Conservation (phyloP, 2,329 filamentous ascomycete genomes). For the Fusarium agapanthi region DNA sequence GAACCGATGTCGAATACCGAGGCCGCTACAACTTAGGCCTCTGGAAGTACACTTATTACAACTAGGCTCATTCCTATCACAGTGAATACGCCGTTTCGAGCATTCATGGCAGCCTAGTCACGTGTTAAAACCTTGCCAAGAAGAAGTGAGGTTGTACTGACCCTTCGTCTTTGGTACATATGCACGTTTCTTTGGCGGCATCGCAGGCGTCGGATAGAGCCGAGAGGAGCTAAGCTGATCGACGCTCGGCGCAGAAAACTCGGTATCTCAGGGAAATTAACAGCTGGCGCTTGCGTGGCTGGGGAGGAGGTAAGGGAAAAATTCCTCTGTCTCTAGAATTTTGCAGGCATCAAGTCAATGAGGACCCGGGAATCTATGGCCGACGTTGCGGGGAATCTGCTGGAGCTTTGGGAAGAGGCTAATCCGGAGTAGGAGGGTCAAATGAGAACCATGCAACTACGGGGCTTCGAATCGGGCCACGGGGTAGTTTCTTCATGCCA, state of each 20-base stretch:
- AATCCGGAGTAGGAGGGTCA: neutral
- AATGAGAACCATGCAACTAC: no score
- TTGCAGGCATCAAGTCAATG: constrained; percentile 11
- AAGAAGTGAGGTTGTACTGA: neutral
- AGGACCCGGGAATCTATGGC: neutral
- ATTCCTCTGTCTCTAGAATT: neutral
- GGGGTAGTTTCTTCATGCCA: no score
- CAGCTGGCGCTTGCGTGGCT: neutral
- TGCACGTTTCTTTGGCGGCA: constrained; percentile 39
- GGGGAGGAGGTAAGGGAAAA: neutral
- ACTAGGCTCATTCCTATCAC: constrained; percentile 33
- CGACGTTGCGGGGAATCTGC: neutral
- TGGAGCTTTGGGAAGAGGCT: neutral
- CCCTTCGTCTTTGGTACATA: constrained; percentile 41
- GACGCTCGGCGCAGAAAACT: neutral
- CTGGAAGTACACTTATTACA: constrained; percentile 35
- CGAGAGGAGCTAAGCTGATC: constrained; percentile 1
- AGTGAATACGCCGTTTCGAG: constrained; percentile 38
- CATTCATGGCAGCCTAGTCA: constrained; percentile 36
- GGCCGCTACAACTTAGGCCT: constrained; percentile 36
- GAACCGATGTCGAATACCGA: constrained; percentile 39
- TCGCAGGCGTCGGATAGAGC: neutral
- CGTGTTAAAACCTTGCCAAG: accelerated
- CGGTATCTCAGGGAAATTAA: neutral
- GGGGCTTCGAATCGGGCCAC: no score